phyloP scores from a whole-genome alignment of 352 stramenopile species.

The Aphanomyces euteiches region DNA sequence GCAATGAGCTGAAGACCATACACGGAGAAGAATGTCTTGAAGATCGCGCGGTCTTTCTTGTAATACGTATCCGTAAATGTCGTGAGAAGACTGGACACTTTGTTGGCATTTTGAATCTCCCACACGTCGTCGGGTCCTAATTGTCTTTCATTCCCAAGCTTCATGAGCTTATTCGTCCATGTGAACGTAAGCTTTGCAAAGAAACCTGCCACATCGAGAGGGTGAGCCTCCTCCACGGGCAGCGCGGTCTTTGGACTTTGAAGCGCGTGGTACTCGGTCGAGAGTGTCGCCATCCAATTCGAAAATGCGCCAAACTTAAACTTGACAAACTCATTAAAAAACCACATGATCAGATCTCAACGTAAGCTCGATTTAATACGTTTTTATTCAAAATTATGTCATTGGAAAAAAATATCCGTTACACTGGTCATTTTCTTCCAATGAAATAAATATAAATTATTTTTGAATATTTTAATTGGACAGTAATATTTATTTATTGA shows the following conservation, averaged over 20 bases:
- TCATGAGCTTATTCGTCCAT: conserved; percentile 44
- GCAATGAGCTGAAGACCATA: conserved; percentile 31
- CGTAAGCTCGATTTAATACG: background rate
- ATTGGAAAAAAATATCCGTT: background rate
- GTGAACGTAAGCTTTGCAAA: conserved; percentile 42
- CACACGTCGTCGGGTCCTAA: conserved; percentile 44
- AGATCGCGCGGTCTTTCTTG: conserved; percentile 23
- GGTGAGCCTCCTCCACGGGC: background rate
- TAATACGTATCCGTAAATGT: conserved; percentile 36
- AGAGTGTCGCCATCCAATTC: conserved; percentile 3
- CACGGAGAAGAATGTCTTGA: conserved; percentile 31
- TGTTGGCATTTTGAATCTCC: conserved; percentile 32
- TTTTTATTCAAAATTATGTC: background rate
- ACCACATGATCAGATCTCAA: background rate
- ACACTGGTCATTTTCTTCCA: too few relatives aligned
- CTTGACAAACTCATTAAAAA: too few relatives aligned
- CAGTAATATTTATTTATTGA: too few relatives aligned
- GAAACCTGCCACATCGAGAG: conserved; percentile 1
- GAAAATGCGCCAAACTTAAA: background rate
- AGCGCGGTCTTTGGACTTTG: background rate
- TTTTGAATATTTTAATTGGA: background rate
- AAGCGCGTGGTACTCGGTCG: conserved; percentile 1
- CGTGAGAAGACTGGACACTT: conserved; percentile 29
- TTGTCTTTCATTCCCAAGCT: conserved; percentile 42
- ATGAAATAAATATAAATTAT: background rate